Conservation (phyloP, 2,329 filamentous ascomycete genomes). For the Aspergillus sp. region DNA sequence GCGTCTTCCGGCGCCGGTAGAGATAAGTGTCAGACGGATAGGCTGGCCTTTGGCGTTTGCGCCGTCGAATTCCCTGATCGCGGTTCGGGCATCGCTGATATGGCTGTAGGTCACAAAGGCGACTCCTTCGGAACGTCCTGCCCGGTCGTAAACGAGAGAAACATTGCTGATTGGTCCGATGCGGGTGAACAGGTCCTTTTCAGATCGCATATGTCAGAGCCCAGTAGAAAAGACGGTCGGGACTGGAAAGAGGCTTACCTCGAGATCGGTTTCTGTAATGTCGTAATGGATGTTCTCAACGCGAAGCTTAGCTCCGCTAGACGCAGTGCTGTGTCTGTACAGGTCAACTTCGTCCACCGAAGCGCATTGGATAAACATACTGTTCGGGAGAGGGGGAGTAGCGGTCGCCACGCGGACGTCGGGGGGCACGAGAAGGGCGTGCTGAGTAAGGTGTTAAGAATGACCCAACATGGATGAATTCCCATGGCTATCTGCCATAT, state of each 20-base stretch:
- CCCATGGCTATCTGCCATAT: background rate
- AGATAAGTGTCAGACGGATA: constrained; percentile 71
- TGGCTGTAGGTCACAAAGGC: constrained; percentile 80
- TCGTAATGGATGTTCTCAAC: constrained; percentile 94
- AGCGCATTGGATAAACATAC: constrained; percentile 30
- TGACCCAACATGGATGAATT: constrained; percentile 9
- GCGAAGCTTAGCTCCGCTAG: constrained; percentile 68
- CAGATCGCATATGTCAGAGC: background rate
- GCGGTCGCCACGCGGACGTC: constrained; percentile 39
- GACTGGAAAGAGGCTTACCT: constrained; percentile 53
- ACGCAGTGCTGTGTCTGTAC: constrained; percentile 46
- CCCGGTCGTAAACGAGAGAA: constrained; percentile 78
- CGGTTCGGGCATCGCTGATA: constrained; percentile 69
- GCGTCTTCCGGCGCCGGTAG: constrained; percentile 42
- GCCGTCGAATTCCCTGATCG: constrained; percentile 79
- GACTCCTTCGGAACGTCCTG: constrained; percentile 81
- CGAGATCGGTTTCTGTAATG: constrained; percentile 78
- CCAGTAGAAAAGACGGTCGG: background rate
- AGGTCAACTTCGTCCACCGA: background rate
- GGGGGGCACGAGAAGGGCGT: constrained; percentile 48
- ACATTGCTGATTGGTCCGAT: constrained; percentile 73
- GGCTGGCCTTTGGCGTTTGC: constrained; percentile 89
- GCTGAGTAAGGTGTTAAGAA: constrained; percentile 32
- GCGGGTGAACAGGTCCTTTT: constrained; percentile 74
- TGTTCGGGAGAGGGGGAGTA: constrained; percentile 39